Base-by-base conservation (phyloP, 116 monocot species). In the Phalaenopsis hybrid region DNA sequence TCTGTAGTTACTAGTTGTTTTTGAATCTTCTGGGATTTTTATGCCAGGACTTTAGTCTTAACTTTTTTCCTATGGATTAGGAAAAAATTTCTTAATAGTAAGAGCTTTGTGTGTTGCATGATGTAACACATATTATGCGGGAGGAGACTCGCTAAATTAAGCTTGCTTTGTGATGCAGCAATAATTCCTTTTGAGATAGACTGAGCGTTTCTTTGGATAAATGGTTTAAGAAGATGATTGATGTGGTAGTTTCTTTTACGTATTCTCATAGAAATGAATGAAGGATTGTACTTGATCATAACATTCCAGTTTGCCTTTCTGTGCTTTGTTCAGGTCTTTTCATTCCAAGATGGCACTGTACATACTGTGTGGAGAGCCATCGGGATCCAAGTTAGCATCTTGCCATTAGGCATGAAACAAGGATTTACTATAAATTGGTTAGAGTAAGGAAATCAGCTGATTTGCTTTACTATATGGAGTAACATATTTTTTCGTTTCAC, bases 291-390 rank as follows among this genome's bases (percentile, higher is more conserved):
- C 23, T 6, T 58, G 58, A 15, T 23, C 5, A 23, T 65, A 65
- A 72, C 28, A 3, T 34, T 21, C 4, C 45, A 61, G 52, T 13
- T 52, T 52, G 52, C 52, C 10, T 63, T 61, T 79, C 44, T 86
- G 4, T 81, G 57, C 75, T 18, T 79, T 73, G 5, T 84, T 81
- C 78, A 99, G 95, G 88, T 95, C 82, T 93, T 88, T 76, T 83
- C 93, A 57, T 87, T 95, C 79, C 81, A 93, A 65, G 99, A 91
- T 85, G 93, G 93, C 33, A 86, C 86, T 85, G 88, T 58, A 72
- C 84, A 50, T 81, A 48, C 82, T 25, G 73, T 82, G 45, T 99
- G 99, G 99, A 88, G 78, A 83, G 75, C 80, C 31, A 61, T 89
- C 49, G 89, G 92, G 49, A 85, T 93, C 37, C 80, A 82, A 44